Evolutionary conservation across 441 rosid genomes (phyloP), one percentile per base, ranked within the genome.

Genomic region (Euphorbia celastroides): DNA sequence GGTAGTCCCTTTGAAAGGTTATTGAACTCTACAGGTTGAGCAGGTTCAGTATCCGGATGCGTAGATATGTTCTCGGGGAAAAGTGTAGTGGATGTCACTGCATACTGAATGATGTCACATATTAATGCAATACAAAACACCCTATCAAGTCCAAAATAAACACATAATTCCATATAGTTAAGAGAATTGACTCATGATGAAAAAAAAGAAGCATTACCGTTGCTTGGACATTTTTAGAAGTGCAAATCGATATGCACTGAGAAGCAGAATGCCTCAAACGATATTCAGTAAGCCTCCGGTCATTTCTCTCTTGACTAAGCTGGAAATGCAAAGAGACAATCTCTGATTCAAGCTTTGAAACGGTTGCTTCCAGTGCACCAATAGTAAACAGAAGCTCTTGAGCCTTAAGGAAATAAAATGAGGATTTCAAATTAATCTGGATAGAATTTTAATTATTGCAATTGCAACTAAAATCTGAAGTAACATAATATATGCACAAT

Each of bases 261-360:
- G 87, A 77, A 54, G 83, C 65, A 34, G 90, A 77, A 66, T 81
- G 86, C 70, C 81, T 80, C 67, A 83, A 67, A 65, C 58, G 86
- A 69, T 87, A 89, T 75, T 89, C 96, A 23, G 89, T 85, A 57
- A 91, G 90, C 79, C 89, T 82, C 38, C 92, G 83, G 68, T 92
- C 88, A 36, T 84, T 88, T 74, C 84, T 92, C 76, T 89, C 98
- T 75, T 89, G 98, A 84, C 84, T 78, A 54, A 92, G 85, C 66
- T 89, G 86, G 80, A 75, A 82, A 67, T 88, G 85, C 81, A 89
- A 80, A 34, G 88, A 76, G 64, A 79, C 71, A 13, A 81, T 81
- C 75, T 92, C 93, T 72, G 83, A 83, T 70, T 92, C 96, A 22
- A 92, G 98, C 79, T 92, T 86, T 61, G 86, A 80, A 66, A 89